A percentile compares a stretch with the other conserved stretches of the same genome.
These are phyloP conservation scores for Gracilaria domingensis DNA, from an alignment of 23 red algal genomes.

Conservation along the genomic window DNA sequence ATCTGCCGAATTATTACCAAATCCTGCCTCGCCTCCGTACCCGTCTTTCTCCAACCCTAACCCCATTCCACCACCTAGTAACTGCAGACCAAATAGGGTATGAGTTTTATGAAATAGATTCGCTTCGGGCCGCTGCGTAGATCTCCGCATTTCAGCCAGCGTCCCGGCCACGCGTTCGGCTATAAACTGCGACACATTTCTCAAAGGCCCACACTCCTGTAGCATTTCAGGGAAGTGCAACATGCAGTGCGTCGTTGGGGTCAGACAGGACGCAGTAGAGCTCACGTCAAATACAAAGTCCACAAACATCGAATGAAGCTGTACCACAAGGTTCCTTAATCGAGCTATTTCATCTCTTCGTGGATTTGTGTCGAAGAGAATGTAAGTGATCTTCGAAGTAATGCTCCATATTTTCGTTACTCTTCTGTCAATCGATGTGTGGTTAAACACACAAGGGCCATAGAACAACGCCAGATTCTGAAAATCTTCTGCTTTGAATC, in stretches of 20 bases:
- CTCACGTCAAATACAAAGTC: not conserved
- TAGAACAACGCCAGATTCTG: slow-evolving; percentile 7
- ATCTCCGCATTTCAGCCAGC: not conserved
- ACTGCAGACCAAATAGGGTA: slow-evolving; percentile 1
- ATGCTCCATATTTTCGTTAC: not conserved
- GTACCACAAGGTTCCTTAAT: not conserved
- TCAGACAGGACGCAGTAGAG: not conserved
- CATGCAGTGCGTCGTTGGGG: slow-evolving; percentile 3
- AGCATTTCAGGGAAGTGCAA: slow-evolving; percentile 29
- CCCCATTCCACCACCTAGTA: not conserved
- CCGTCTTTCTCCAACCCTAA: too few species aligned
- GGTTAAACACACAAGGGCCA: not conserved
- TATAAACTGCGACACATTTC: slow-evolving; percentile 15
- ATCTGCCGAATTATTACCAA: not conserved
- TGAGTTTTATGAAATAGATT: slow-evolving; percentile 31
- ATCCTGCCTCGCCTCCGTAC: not conserved
- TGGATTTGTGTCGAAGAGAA: not conserved
- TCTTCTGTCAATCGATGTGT: not conserved
- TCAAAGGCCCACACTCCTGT: not conserved
- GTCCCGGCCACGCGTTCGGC: not conserved
- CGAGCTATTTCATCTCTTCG: not conserved
- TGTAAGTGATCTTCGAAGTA: slow-evolving; percentile 21
- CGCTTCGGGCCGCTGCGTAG: slow-evolving; percentile 8
- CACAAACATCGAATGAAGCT: not conserved
- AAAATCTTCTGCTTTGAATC: slow-evolving; percentile 21